These are phyloP conservation scores for Kwoniella bestiolae DNA, from an alignment of 768 basidiomycete genomes.

Conservation along the genomic window DNA sequence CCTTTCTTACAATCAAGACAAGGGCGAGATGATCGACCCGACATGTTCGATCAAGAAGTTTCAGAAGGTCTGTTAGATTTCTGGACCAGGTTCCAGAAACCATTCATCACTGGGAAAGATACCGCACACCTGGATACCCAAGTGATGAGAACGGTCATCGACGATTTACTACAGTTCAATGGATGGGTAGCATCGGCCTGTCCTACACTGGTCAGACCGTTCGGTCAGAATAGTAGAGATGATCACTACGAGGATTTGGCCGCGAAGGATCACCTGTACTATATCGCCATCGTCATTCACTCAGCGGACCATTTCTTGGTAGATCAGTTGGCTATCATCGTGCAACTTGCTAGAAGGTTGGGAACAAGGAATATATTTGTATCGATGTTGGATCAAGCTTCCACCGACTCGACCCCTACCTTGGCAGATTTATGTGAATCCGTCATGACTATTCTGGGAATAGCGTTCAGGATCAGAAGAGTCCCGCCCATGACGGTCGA, in stretches of 20 bases:
- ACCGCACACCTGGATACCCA: constrained; percentile 89
- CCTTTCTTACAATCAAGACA: constrained; percentile 84
- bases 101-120: constrained; percentile 81
- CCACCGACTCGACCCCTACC: constrained; percentile 91
- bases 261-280: constrained; percentile 82
- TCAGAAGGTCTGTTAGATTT: constrained; percentile 79
- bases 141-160: constrained; percentile 83
- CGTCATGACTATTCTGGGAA: constrained; percentile 86
- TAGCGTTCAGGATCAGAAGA: constrained; percentile 89
- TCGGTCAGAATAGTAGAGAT: constrained; percentile 84
- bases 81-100: constrained; percentile 89
- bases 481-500: constrained; percentile 92
- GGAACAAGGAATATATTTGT: constrained; percentile 91
- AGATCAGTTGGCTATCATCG: constrained; percentile 96
- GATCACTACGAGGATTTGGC: constrained; percentile 88
- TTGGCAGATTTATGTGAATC: constrained; percentile 93
- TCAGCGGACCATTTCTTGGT: constrained; percentile 99
- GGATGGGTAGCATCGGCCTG: constrained; percentile 98
- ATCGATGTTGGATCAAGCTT: constrained; percentile 96
- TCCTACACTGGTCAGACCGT: constrained; percentile 90
- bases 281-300: constrained; percentile 91
- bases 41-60: constrained; percentile 77
- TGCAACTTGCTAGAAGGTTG: constrained; percentile 88
- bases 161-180: constrained; percentile 90
- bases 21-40: constrained; percentile 79